phyloP scores from a whole-genome alignment of 805 yeast species.

The Starmerella floris region DNA sequence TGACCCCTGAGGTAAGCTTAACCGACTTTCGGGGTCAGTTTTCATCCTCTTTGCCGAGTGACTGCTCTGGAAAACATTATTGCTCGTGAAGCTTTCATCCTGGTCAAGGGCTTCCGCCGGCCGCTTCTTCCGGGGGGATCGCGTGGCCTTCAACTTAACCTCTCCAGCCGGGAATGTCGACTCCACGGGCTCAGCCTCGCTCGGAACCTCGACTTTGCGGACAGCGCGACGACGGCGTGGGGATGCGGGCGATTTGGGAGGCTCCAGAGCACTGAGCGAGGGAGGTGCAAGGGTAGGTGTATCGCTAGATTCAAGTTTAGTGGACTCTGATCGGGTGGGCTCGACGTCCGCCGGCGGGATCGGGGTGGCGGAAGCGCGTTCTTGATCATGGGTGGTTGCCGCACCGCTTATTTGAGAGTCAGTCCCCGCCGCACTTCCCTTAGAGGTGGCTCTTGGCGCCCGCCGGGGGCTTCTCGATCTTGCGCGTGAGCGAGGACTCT shows the following conservation, averaged over 20 bases:
- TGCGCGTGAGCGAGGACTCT: constrained; percentile 2
- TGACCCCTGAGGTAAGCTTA: neutral
- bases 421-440: neutral
- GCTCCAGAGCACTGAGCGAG: constrained; percentile 1
- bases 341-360: no score
- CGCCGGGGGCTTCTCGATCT: neutral
- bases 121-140: constrained; percentile 9
- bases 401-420: neutral
- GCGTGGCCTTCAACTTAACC: constrained; percentile 13
- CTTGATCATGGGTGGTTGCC: neutral
- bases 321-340: no score
- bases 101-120: neutral
- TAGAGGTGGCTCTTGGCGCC: constrained; percentile 1
- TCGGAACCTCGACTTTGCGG: constrained; percentile 12
- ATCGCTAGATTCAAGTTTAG: no score
- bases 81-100: constrained; percentile 13
- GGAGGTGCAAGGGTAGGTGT: no score
- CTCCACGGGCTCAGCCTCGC: constrained; percentile 2
- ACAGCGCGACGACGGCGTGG: constrained; percentile 10
- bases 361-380: no score
- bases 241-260: constrained; percentile 6
- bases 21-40: neutral
- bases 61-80: constrained; percentile 19
- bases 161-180: constrained; percentile 3
- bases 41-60: neutral